phyloP scores from a whole-genome alignment of 768 basidiomycete species.

The Agaricus blazei region DNA sequence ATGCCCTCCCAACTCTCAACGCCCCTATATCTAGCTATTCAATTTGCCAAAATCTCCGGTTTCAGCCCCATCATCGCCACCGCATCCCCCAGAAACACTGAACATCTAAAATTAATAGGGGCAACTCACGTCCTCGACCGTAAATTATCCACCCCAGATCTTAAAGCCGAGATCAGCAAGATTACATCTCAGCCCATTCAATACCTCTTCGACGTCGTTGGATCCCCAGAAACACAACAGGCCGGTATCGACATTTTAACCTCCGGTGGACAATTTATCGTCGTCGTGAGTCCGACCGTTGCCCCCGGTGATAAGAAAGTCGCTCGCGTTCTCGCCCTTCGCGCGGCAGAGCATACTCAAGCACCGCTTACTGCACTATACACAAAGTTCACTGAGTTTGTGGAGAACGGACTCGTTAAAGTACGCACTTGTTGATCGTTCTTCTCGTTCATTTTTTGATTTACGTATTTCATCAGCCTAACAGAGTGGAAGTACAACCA shows the following conservation, averaged over 20 bases:
- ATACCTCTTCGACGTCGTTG: constrained; percentile 23
- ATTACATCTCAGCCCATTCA: constrained; percentile 18
- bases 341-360: constrained; percentile 11
- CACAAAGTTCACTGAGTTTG: constrained; percentile 11
- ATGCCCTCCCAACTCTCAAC: constrained; percentile 21
- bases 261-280: constrained; percentile 26
- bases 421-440: constrained; percentile 2
- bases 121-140: constrained; percentile 34
- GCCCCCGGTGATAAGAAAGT: constrained; percentile 10
- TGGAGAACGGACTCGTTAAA: constrained; percentile 17
- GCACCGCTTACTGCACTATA: constrained; percentile 15
- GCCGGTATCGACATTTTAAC: constrained; percentile 22
- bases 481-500: constrained; percentile 31
- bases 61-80: constrained; percentile 38
- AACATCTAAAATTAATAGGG: constrained; percentile 31
- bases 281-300: constrained; percentile 28
- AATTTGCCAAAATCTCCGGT: constrained; percentile 34
- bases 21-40: constrained; percentile 16
- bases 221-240: constrained; percentile 17
- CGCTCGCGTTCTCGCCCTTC: constrained; percentile 9
- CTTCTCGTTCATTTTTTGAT: not conserved
- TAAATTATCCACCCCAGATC: constrained; percentile 8
- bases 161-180: constrained; percentile 20
- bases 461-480: constrained; percentile 27
- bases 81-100: constrained; percentile 25